Evolutionary conservation across 371 early-diverging fungal species (phyloP).

Genomic region (Quaeritorhiza haematococci): DNA sequence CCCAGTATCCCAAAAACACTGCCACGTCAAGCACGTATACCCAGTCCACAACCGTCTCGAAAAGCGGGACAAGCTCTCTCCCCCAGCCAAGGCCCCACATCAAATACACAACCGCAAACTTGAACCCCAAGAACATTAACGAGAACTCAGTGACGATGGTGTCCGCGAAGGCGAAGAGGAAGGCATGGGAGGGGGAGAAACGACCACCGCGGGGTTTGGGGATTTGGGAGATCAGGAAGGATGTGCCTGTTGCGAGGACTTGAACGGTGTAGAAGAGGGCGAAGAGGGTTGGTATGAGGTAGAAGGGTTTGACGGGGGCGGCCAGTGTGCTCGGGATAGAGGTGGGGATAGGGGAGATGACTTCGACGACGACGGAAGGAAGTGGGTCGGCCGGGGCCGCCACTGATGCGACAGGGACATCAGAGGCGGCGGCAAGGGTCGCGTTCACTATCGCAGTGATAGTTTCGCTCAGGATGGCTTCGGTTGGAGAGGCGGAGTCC

Average conservation of each 20-base stretch:
- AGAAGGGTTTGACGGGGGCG: no score
- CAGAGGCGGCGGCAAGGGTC: no score
- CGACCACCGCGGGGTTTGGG: slow-evolving; percentile 10
- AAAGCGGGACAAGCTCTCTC: no score
- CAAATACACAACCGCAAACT: slow-evolving; percentile 10
- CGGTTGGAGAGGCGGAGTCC: no score
- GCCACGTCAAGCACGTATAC: slow-evolving; percentile 22
- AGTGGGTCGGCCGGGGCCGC: no score
- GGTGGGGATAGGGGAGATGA: no score
- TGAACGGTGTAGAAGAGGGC: slow-evolving; percentile 8
- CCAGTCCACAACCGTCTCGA: no score
- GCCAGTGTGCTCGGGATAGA: no score
- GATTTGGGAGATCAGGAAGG: slow-evolving; percentile 14
- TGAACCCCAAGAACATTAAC: slow-evolving; percentile 15
- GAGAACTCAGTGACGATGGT: slow-evolving; percentile 21
- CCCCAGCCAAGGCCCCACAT: not conserved
- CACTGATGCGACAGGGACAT: no score
- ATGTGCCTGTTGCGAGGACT: slow-evolving; percentile 9
- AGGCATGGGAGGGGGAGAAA: slow-evolving; percentile 1
- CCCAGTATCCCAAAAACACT: slow-evolving; percentile 22
- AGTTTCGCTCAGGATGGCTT: no score
- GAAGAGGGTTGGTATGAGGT: slow-evolving; percentile 1
- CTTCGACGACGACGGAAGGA: no score
- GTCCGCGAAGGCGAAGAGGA: slow-evolving; percentile 8
- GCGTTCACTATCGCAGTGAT: no score